Percentiles rank a stretch among this genome's conserved stretches.
Evolutionary conservation across 148 eudicot genomes (phyloP).

Genomic region (Rhododendron williamsianum): DNA sequence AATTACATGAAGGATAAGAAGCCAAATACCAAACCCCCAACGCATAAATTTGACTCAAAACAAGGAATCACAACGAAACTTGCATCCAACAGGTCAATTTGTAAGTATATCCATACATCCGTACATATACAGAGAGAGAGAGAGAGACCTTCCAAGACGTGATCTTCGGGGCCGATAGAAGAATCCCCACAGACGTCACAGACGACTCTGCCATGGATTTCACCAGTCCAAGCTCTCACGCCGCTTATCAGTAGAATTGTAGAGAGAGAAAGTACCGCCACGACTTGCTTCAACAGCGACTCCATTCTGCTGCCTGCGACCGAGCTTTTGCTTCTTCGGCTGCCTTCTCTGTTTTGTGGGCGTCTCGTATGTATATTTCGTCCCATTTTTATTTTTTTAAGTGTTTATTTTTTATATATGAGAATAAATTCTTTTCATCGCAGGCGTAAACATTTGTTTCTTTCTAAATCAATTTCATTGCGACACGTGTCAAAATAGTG

Average conservation of each 20-base stretch:
- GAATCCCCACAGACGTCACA: conserved; percentile 94
- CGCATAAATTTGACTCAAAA: background rate
- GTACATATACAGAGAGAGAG: background rate
- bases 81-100: background rate
- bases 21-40: background rate
- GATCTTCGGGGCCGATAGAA: conserved; percentile 94
- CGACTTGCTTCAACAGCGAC: background rate
- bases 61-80: background rate
- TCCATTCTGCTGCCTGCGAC: conserved; percentile 12
- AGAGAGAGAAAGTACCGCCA: background rate
- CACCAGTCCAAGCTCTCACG: conserved; percentile 72
- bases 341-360: background rate
- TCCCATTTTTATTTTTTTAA: no score
- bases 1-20: background rate
- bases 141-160: conserved; percentile 52
- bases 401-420: no score
- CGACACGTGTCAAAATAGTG: no score
- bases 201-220: conserved; percentile 87
- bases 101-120: background rate
- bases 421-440: no score
- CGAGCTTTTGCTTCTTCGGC: background rate
- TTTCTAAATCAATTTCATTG: no score
- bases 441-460: no score
- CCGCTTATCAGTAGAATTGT: conserved; percentile 4
- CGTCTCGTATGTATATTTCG: no score